Conservation (phyloP, 2,329 filamentous ascomycete species). For the Karstenula rhodostoma region DNA sequence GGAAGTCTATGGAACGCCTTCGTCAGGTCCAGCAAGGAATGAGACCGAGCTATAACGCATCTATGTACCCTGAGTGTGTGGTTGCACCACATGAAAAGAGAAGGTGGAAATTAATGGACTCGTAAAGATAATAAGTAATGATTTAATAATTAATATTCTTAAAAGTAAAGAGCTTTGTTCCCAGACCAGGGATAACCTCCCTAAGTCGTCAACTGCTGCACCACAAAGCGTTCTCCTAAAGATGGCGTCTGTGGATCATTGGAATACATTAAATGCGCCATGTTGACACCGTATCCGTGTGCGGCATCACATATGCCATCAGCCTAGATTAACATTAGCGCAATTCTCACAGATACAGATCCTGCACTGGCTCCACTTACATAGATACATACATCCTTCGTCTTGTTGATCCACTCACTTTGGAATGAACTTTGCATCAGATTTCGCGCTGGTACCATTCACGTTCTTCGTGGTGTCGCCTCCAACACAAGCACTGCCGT, state of each 20-base stretch:
- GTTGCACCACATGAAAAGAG: not conserved
- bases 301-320: slow-evolving; percentile 50
- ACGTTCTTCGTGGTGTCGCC: slow-evolving; percentile 44
- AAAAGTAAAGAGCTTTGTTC: too few species aligned
- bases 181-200: not conserved
- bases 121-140: too few species aligned
- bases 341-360: not conserved
- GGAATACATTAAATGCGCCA: slow-evolving; percentile 40
- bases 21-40: not conserved
- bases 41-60: not conserved
- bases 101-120: not conserved
- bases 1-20: not conserved
- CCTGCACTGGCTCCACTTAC: slow-evolving; percentile 27
- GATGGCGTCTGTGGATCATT: slow-evolving; percentile 37
- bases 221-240: slow-evolving; percentile 36
- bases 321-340: slow-evolving; percentile 27
- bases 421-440: slow-evolving; percentile 27
- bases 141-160: too few species aligned
- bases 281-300: slow-evolving; percentile 42
- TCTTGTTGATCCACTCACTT: slow-evolving; percentile 45
- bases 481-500: slow-evolving; percentile 18
- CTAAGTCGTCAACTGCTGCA: slow-evolving; percentile 19
- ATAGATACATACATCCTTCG: slow-evolving; percentile 47
- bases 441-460: slow-evolving; percentile 28
- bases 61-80: not conserved